Conservation (phyloP, 2,329 filamentous ascomycete genomes). For the Catunica adiposa region DNA sequence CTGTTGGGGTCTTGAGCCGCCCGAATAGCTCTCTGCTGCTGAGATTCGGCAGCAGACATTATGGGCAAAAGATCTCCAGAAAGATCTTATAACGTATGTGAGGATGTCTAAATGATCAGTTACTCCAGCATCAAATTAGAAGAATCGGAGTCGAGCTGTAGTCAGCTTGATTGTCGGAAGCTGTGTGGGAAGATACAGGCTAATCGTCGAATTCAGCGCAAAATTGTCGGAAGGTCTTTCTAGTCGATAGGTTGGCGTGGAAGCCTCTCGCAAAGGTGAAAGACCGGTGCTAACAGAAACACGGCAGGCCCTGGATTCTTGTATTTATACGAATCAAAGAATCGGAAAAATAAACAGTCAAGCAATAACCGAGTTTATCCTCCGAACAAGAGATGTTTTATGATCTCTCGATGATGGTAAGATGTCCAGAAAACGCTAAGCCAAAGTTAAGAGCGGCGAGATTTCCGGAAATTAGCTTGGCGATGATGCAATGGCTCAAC, state of each 20-base stretch:
- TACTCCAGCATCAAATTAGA: neutral
- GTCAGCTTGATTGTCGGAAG: neutral
- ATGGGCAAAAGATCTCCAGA: constrained; percentile 16
- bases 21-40: constrained; percentile 64
- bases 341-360: too few species aligned
- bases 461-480: neutral
- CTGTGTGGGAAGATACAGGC: neutral
- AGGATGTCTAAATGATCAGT: neutral
- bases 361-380: too few species aligned
- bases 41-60: constrained; percentile 43
- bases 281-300: too few species aligned
- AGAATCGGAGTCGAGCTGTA: neutral
- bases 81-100: neutral
- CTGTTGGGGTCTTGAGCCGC: constrained; percentile 57
- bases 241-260: neutral
- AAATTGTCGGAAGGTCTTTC: neutral
- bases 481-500: neutral
- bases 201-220: neutral
- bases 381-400: too few species aligned
- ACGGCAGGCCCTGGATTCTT: too few species aligned
- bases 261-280: neutral
- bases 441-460: too few species aligned
- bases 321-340: too few species aligned
- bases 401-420: too few species aligned
- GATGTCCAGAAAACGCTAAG: too few species aligned